These are phyloP conservation scores for Globisporangium polare DNA, from an alignment of 352 stramenopile species.

Conservation along the genomic window DNA sequence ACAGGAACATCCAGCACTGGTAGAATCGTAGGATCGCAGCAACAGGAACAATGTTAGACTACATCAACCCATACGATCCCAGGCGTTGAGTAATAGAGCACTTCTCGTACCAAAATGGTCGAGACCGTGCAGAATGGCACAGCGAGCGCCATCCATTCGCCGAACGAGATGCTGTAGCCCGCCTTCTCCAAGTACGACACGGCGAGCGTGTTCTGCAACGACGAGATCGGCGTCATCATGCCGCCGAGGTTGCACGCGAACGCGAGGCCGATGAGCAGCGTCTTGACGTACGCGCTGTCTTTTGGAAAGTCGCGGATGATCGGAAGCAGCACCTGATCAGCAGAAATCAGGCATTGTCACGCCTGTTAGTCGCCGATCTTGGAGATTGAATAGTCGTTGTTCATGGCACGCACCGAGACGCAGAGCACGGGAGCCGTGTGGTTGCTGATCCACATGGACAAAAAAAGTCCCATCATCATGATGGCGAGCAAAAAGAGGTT, in stretches of 20 bases:
- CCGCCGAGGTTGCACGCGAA: conserved; percentile 92
- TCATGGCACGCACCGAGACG: conserved; percentile 58
- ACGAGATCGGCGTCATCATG: conserved; percentile 94
- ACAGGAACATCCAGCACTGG: conserved; percentile 87
- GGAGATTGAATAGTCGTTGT: background rate
- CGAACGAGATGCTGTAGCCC: conserved; percentile 87
- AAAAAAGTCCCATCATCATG: conserved; percentile 91
- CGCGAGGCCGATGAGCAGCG: conserved; percentile 88
- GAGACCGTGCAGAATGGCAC: conserved; percentile 86
- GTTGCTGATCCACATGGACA: conserved; percentile 94
- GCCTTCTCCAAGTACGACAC: conserved; percentile 86
- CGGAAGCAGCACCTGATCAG: conserved; percentile 57
- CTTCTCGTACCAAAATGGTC: conserved; percentile 78
- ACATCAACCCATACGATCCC: background rate
- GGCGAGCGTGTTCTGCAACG: conserved; percentile 85
- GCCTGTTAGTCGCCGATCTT: conserved; percentile 2
- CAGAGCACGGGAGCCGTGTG: conserved; percentile 92
- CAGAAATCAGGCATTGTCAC: background rate
- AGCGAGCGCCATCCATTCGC: conserved; percentile 87
- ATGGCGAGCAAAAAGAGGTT: conserved; percentile 90
- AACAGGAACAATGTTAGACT: conserved; percentile 5
- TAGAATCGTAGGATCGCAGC: background rate
- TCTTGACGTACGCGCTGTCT: conserved; percentile 86
- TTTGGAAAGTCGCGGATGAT: conserved; percentile 87
- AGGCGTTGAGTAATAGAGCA: background rate